Conservation (phyloP, 2,329 filamentous ascomycete genomes). For the Cladophialophora psammophila region DNA sequence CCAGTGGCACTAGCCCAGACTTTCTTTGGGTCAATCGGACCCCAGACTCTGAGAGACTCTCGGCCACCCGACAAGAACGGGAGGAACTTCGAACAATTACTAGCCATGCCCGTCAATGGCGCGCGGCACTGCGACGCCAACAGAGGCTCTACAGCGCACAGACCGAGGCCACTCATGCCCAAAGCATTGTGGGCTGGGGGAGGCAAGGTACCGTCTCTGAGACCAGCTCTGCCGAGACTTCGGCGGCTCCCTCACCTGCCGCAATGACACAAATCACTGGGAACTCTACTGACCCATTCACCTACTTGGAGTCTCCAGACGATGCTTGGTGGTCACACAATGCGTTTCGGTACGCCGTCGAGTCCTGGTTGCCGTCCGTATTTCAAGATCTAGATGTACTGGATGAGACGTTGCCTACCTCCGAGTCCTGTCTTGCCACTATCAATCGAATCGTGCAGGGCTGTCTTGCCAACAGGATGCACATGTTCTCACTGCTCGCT, state of each 20-base stretch:
- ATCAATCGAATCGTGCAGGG: conserved; percentile 31
- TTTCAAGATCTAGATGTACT: conserved; percentile 27
- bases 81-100: conserved; percentile 35
- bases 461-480: conserved; percentile 29
- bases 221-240: conserved; percentile 31
- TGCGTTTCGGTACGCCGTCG: conserved; percentile 26
- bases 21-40: conserved; percentile 37
- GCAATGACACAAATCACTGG: conserved; percentile 18
- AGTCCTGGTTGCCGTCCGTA: conserved; percentile 27
- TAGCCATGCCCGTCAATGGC: conserved; percentile 35
- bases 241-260: conserved; percentile 28
- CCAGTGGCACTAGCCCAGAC: conserved; percentile 24
- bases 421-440: conserved; percentile 20
- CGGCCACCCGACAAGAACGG: conserved; percentile 31
- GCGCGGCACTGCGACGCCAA: conserved; percentile 30
- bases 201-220: conserved; percentile 27
- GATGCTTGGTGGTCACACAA: conserved; percentile 31
- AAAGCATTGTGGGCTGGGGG: conserved; percentile 33
- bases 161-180: conserved; percentile 27
- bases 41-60: conserved; percentile 31
- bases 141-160: conserved; percentile 32
- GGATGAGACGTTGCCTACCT: conserved; percentile 14
- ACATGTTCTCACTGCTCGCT: conserved; percentile 35
- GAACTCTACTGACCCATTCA: conserved; percentile 23
- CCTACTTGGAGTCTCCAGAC: conserved; percentile 27